Conservation (phyloP, 257 asterid species). For the Jacaranda mimosifolia region DNA sequence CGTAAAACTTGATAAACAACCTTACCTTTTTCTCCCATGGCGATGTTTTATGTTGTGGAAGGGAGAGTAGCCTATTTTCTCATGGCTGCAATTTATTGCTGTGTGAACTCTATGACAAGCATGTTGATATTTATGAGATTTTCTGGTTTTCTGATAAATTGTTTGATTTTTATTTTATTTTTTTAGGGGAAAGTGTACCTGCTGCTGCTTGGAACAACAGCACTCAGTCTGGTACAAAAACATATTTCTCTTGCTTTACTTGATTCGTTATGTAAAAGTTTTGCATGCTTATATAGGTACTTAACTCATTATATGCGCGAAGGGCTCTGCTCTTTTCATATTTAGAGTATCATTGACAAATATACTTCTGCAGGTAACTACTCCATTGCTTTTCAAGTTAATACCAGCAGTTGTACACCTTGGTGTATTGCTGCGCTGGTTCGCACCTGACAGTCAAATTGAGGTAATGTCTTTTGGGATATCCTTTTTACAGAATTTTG, state of each 20-base stretch:
- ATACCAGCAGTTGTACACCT: conserved; percentile 96
- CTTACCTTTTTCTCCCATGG: conserved; percentile 12
- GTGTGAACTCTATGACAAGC: neutral
- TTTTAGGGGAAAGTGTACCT: conserved; percentile 88
- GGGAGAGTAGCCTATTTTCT: neutral
- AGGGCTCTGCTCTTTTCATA: neutral
- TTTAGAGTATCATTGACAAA: neutral
- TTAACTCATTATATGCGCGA: neutral
- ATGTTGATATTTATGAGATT: neutral
- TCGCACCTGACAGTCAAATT: conserved; percentile 74
- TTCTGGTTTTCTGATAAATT: conserved; percentile 14
- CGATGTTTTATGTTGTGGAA: neutral
- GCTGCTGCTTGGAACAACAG: conserved; percentile 97
- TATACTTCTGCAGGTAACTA: conserved; percentile 73
- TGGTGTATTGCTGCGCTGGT: conserved; percentile 92
- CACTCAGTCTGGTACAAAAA: conserved; percentile 71
- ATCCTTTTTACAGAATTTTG: neutral
- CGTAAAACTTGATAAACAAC: conserved; percentile 19
- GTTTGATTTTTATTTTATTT: neutral
- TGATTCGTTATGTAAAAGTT: conserved; percentile 5
- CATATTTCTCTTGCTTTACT: conserved; percentile 20
- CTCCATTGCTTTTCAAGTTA: conserved; percentile 94
- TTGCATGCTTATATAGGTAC: neutral
- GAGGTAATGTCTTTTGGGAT: conserved; percentile 61
- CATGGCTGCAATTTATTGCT: conserved; percentile 3